A percentile compares a stretch with the other conserved stretches of the same genome.
Conservation (phyloP, 139 green algal species). For the Edaphochlamys debaryana region DNA sequence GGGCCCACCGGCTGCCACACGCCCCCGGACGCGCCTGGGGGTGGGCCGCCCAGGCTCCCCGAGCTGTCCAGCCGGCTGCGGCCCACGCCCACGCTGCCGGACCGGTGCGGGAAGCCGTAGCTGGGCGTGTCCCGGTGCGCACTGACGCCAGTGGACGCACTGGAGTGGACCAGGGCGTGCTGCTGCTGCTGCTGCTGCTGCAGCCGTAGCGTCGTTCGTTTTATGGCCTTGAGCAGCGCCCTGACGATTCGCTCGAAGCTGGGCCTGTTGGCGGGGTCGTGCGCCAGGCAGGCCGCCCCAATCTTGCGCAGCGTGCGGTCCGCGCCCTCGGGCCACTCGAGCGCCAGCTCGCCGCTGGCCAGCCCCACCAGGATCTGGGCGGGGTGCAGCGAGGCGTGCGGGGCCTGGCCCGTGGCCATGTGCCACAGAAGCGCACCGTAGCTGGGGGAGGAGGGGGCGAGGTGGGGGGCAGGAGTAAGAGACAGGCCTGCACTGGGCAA, state of each 20-base stretch:
- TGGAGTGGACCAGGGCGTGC: no score
- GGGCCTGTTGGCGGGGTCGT: conserved; percentile 3
- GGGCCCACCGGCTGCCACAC: no score
- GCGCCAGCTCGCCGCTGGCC: conserved; percentile 4
- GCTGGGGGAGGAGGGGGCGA: background rate
- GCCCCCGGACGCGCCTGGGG: no score
- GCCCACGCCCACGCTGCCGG: no score
- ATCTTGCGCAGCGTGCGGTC: conserved; percentile 16
- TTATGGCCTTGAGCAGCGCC: background rate
- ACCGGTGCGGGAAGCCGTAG: no score
- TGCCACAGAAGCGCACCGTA: conserved; percentile 26
- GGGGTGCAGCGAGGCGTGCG: conserved; percentile 6
- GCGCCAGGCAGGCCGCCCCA: conserved; percentile 19
- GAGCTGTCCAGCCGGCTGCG: no score
- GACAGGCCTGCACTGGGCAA: background rate
- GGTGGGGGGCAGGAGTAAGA: no score
- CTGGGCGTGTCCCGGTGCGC: no score
- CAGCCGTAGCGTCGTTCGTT: no score
- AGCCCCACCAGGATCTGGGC: conserved; percentile 33
- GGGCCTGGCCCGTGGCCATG: conserved; percentile 7
- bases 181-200: no score
- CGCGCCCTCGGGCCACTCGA: conserved; percentile 7
- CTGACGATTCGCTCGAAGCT: background rate
- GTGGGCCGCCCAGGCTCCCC: no score
- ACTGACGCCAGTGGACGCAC: no score